Evolutionary conservation across 2,329 filamentous ascomycete genomes (phyloP), one percentile per base, ranked within the genome.

Genomic region (Xylariaceae sp.): DNA sequence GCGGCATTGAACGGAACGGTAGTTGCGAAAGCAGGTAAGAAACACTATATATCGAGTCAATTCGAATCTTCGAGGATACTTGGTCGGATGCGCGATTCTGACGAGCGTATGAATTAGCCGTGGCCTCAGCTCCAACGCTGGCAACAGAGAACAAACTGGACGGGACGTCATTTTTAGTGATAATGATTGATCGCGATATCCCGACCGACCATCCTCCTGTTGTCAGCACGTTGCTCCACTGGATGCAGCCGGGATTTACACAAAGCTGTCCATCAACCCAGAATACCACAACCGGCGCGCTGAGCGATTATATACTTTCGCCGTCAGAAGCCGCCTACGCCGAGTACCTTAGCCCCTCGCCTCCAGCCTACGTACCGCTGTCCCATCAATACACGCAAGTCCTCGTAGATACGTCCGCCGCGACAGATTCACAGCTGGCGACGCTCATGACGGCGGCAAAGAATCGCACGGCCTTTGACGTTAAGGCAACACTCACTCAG

Each of bases 111-210:
- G 19, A 23, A 29, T 12, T 36, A 70, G 69, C 55, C 41, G 67
- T 66, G 7, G 54, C 62, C 49, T 56, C 49, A 29, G 53, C 60
- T 32, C 69, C 69, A 16, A 62, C 51, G 20, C 50, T 71, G 25
- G 68, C 60, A 37, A 71, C 69, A 6, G 50, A 56, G 34, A 58
- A 59, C 49, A 60, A 58, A 37, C 59, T 73, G n/a, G 61, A 57
- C 16, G 70, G 70, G 40, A 63, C 62, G 40, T 69, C 67, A 4
- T 72, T 67, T 50, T 64, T 67, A 12, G 58, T 71, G 23, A 42
- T 71, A 46, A 71, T 71, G 69, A 59, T 72, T 37, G 68, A 71
- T 47, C 64, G 76, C 5, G 74, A 74, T 52, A 77, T 69, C 62
- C 74, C 69, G 37, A 71, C 69, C 10, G 66, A 62, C 51, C 63